phyloP scores from a whole-genome alignment of 2,329 filamentous ascomycete species.

The Diplodia intermedia region DNA sequence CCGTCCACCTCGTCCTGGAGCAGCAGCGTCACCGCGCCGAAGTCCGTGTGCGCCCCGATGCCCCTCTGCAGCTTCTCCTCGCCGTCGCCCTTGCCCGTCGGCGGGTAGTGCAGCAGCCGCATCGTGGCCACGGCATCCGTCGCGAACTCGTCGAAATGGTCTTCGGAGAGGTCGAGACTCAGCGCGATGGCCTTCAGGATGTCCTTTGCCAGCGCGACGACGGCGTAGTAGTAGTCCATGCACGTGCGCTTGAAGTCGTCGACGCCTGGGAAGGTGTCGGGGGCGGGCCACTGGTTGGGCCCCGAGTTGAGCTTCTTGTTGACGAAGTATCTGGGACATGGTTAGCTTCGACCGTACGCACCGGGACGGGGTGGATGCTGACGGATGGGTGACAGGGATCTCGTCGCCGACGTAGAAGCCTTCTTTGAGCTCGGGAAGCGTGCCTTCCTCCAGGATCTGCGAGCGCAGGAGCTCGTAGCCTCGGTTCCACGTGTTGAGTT shows the following conservation, averaged over 20 bases:
- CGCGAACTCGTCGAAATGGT: slow-evolving; percentile 49
- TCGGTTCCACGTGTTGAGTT: slow-evolving; percentile 51
- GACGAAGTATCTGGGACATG: slow-evolving; percentile 40
- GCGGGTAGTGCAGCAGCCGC: slow-evolving; percentile 53
- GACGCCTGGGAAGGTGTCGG: slow-evolving; percentile 29
- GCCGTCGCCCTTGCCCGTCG: slow-evolving; percentile 46
- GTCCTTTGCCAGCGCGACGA: slow-evolving; percentile 51
- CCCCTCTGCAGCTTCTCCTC: slow-evolving; percentile 49
- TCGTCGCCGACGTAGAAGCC: slow-evolving; percentile 55
- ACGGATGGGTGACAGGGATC: slow-evolving; percentile 47
- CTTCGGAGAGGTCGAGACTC: slow-evolving; percentile 49
- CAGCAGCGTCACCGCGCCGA: slow-evolving; percentile 52
- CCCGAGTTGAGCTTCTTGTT: slow-evolving; percentile 50
- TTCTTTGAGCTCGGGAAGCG: slow-evolving; percentile 54
- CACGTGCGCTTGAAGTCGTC: slow-evolving; percentile 49
- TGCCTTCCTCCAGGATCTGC: slow-evolving; percentile 53
- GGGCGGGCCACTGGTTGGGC: slow-evolving; percentile 52
- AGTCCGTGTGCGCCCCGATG: slow-evolving; percentile 55
- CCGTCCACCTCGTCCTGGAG: slow-evolving; percentile 52
- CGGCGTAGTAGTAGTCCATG: slow-evolving; percentile 51
- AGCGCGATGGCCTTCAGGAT: slow-evolving; percentile 52
- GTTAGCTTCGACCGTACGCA: neutral
- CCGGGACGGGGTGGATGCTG: neutral
- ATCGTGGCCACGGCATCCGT: slow-evolving; percentile 51
- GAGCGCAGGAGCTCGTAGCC: slow-evolving; percentile 54